phyloP scores from a whole-genome alignment of 257 asterid genomes.

The Solanum appendiculatum region DNA sequence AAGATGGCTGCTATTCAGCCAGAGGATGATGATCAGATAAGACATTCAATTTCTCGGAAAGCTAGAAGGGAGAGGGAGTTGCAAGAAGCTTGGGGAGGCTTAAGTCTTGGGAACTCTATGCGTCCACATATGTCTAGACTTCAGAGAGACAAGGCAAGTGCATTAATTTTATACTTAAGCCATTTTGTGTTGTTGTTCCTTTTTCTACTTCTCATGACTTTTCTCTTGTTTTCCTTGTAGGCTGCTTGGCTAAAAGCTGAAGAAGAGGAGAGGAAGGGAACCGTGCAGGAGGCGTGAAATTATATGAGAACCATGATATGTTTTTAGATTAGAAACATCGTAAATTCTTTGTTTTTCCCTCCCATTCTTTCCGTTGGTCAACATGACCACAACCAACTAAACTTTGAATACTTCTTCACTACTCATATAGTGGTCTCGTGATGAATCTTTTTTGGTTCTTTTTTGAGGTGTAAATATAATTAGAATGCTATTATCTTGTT shows the following conservation, averaged over 20 bases:
- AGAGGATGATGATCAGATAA: constrained; percentile 12
- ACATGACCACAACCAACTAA: not conserved
- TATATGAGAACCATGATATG: not conserved
- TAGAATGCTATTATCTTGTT: not conserved
- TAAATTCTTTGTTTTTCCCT: not conserved
- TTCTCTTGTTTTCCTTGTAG: constrained; percentile 16
- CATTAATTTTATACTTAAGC: not conserved
- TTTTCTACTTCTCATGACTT: not conserved
- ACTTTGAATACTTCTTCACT: not conserved
- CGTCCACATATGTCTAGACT: constrained; percentile 80
- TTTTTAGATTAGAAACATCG: not conserved
- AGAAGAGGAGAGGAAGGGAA: constrained; percentile 61
- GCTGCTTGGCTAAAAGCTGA: constrained; percentile 94
- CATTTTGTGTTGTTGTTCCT: not conserved
- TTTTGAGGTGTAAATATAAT: not conserved
- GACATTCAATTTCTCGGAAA: constrained; percentile 41
- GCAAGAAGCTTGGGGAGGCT: constrained; percentile 86
- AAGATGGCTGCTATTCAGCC: constrained; percentile 29
- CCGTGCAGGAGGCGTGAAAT: constrained; percentile 2
- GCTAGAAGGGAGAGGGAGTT: constrained; percentile 70
- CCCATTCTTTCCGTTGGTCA: not conserved
- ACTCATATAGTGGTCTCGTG: not conserved
- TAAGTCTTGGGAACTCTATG: constrained; percentile 80
- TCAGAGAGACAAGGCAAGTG: constrained; percentile 68
- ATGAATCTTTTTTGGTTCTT: not conserved